phyloP scores from a whole-genome alignment of 257 asterid genomes.

The Jacaranda mimosifolia region DNA sequence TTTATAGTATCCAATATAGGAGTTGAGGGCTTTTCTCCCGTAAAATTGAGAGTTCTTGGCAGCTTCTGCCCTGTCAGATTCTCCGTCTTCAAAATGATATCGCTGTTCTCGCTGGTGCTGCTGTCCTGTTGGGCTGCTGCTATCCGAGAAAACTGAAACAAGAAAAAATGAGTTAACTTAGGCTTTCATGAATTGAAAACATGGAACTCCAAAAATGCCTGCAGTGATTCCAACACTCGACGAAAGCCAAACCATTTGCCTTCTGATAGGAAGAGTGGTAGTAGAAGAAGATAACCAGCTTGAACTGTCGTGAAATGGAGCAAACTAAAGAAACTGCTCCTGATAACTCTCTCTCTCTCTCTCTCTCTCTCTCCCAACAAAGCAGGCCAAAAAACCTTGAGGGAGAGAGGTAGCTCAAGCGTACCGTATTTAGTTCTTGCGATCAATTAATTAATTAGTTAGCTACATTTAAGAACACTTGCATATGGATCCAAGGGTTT shows the following conservation, averaged over 20 bases:
- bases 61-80: neutral
- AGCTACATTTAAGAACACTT: too few species aligned
- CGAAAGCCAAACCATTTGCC: conserved; percentile 38
- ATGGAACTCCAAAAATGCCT: neutral
- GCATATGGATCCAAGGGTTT: too few species aligned
- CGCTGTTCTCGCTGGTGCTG: conserved; percentile 19
- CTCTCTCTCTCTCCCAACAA: conserved; percentile 2
- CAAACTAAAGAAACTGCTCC: conserved; percentile 41
- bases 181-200: neutral
- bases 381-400: neutral
- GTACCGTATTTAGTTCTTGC: too few species aligned
- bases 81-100: conserved; percentile 9
- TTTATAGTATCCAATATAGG: conserved; percentile 73
- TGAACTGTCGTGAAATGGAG: conserved; percentile 42
- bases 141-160: conserved; percentile 40
- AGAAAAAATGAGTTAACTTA: neutral
- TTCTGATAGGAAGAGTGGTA: conserved; percentile 33
- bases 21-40: conserved; percentile 63
- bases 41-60: conserved; percentile 47
- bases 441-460: too few species aligned
- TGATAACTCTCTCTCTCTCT: too few species aligned
- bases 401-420: neutral
- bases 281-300: conserved; percentile 33
- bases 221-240: neutral
- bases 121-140: conserved; percentile 43